Evolutionary conservation across 2,329 filamentous ascomycete genomes (phyloP).

Genomic region (Delphinella strobiligena): DNA sequence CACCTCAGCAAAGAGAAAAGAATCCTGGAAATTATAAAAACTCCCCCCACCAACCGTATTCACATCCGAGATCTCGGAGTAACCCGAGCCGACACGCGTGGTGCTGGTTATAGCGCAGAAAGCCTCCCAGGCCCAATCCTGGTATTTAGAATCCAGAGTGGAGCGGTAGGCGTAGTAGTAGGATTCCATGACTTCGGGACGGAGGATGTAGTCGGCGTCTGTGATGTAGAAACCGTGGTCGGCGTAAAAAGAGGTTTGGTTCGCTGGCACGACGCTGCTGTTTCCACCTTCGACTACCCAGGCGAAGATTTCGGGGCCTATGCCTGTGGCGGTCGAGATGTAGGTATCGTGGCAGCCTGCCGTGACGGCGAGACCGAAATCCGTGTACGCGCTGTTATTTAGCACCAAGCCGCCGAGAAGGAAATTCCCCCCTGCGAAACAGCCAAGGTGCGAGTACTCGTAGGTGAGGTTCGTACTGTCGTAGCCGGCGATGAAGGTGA

Average conservation of each 20-base stretch:
- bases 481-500: slow-evolving; percentile 59
- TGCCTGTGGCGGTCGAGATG: slow-evolving; percentile 51
- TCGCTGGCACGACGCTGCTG: slow-evolving; percentile 19
- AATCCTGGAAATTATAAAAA: slow-evolving; percentile 64
- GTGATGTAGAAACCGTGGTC: slow-evolving; percentile 59
- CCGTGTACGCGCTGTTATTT: slow-evolving; percentile 50
- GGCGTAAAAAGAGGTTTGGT: slow-evolving; percentile 47
- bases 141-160: slow-evolving; percentile 63
- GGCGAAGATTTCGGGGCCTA: slow-evolving; percentile 56
- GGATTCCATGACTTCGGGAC: slow-evolving; percentile 68
- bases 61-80: slow-evolving; percentile 53
- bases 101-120: slow-evolving; percentile 57
- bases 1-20: slow-evolving; percentile 79
- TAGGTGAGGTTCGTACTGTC: slow-evolving; percentile 29
- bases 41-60: slow-evolving; percentile 49
- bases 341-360: slow-evolving; percentile 67
- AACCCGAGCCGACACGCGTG: slow-evolving; percentile 54
- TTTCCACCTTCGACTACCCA: slow-evolving; percentile 26
- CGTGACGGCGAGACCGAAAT: slow-evolving; percentile 63
- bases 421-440: slow-evolving; percentile 77
- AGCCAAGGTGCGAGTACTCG: slow-evolving; percentile 47
- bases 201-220: slow-evolving; percentile 50
- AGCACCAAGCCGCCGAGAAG: slow-evolving; percentile 68
- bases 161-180: slow-evolving; percentile 79
- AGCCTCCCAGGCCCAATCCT: slow-evolving; percentile 73